These are phyloP conservation scores for Leucosporidium scottii DNA, from an alignment of 768 basidiomycete genomes.

Conservation along the genomic window DNA sequence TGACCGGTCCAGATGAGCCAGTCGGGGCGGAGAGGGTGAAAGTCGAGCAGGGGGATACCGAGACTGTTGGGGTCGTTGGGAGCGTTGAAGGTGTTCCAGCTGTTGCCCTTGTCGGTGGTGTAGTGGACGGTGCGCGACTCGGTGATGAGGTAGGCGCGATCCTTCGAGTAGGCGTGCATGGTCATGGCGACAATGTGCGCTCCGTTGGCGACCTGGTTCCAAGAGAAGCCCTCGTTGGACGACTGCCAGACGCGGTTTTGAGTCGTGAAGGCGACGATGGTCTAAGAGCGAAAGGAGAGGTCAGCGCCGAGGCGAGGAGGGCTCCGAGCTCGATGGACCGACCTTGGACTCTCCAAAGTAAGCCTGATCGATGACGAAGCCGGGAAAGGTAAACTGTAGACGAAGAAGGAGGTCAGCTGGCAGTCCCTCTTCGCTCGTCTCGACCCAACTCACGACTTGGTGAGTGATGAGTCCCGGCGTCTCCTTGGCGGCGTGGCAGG, in stretches of 20 bases:
- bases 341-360: constrained; percentile 77
- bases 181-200: constrained; percentile 73
- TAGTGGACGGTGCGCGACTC: constrained; percentile 57
- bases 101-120: constrained; percentile 72
- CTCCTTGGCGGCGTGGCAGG: constrained; percentile 50
- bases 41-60: constrained; percentile 65
- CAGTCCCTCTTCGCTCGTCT: too few species aligned
- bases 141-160: constrained; percentile 88
- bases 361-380: constrained; percentile 61
- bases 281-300: constrained; percentile 45
- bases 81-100: constrained; percentile 56
- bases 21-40: constrained; percentile 73
- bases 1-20: constrained; percentile 84
- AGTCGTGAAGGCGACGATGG: constrained; percentile 69
- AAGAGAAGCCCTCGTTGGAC: constrained; percentile 86
- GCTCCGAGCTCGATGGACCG: too few species aligned
- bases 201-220: constrained; percentile 57
- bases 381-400: constrained; percentile 59
- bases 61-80: constrained; percentile 75
- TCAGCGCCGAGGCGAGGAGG: background rate
- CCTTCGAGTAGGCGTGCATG: constrained; percentile 69
- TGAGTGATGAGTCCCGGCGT: constrained; percentile 77
- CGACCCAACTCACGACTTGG: constrained; percentile 60
- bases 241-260: constrained; percentile 88
- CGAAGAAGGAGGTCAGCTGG: background rate